Percentiles rank a stretch among this genome's conserved stretches.
Conservation (phyloP, 164 flowering plant genomes). For the Nymphaea colorata region DNA sequence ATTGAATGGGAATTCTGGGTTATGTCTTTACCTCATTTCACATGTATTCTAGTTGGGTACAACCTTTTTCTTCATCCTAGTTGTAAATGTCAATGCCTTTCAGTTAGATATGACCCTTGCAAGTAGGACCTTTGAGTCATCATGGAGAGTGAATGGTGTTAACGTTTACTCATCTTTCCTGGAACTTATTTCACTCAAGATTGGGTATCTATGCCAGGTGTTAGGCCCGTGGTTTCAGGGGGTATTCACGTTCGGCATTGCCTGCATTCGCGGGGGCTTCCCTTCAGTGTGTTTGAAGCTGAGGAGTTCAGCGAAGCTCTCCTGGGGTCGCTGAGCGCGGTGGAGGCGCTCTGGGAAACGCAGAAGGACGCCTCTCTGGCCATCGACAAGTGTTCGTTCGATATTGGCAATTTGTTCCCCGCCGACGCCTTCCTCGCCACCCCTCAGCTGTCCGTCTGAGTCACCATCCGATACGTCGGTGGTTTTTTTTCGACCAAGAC, state of each 20-base stretch:
- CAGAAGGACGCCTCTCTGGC: neutral
- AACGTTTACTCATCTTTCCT: no score
- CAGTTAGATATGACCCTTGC: no score
- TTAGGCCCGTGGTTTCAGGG: neutral
- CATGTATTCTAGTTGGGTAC: no score
- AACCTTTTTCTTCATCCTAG: no score
- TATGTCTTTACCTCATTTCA: no score
- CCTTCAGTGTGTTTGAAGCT: neutral
- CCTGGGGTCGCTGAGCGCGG: neutral
- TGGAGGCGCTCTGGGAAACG: no score
- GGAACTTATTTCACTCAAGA: neutral
- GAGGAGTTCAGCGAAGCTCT: constrained; percentile 19
- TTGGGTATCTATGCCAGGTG: neutral
- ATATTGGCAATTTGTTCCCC: constrained; percentile 62
- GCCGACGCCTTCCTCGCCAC: constrained; percentile 27
- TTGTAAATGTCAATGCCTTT: no score
- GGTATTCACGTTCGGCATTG: neutral
- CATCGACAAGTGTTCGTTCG: constrained; percentile 43
- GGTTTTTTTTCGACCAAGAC: no score
- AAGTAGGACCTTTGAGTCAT: no score
- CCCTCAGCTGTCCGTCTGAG: neutral
- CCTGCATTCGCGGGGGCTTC: neutral
- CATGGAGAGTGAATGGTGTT: no score
- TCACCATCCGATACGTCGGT: no score
- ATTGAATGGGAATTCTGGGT: no score